Evolutionary conservation across 2,329 filamentous ascomycete species (phyloP).

Genomic region (Stromatinia cepivora): DNA sequence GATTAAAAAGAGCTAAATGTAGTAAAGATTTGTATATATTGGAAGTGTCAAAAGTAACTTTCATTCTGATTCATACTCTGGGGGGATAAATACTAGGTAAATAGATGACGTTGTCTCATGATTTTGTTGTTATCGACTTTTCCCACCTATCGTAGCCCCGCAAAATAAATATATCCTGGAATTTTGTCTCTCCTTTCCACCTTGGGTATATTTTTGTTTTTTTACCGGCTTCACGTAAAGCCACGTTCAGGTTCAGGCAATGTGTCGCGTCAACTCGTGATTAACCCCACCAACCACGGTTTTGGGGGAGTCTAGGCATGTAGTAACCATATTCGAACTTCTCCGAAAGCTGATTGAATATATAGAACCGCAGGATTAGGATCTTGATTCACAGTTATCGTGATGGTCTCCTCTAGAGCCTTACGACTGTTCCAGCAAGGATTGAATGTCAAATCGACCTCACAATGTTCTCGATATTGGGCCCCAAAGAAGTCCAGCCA

Average conservation of each 20-base stretch:
- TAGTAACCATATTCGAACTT: too few relatives aligned
- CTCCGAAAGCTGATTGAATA: neutral
- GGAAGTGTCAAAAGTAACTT: neutral
- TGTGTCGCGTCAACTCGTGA: constrained; percentile 10
- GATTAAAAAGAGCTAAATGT: neutral
- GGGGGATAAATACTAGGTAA: constrained; percentile 10
- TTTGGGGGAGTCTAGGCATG: too few relatives aligned
- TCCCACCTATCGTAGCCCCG: constrained; percentile 20
- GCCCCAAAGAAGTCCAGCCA: constrained; percentile 12
- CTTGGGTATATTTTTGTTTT: neutral
- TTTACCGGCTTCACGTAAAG: neutral
- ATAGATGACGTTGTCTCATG: constrained; percentile 34
- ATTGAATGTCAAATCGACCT: constrained; percentile 10
- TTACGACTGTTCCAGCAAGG: constrained; percentile 31
- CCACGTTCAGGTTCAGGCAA: neutral
- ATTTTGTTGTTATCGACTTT: constrained; percentile 24
- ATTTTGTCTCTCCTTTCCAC: neutral
- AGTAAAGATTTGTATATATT: neutral
- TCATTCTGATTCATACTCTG: neutral
- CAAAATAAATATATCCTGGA: constrained; percentile 6
- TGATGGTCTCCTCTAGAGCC: constrained; percentile 40
- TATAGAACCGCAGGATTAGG: too few relatives aligned
- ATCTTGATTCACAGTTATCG: constrained; percentile 24
- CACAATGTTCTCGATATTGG: constrained; percentile 24
- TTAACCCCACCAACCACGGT: neutral